Conservation (phyloP, 371 early-diverging fungal species). For the Racocetra persica region DNA sequence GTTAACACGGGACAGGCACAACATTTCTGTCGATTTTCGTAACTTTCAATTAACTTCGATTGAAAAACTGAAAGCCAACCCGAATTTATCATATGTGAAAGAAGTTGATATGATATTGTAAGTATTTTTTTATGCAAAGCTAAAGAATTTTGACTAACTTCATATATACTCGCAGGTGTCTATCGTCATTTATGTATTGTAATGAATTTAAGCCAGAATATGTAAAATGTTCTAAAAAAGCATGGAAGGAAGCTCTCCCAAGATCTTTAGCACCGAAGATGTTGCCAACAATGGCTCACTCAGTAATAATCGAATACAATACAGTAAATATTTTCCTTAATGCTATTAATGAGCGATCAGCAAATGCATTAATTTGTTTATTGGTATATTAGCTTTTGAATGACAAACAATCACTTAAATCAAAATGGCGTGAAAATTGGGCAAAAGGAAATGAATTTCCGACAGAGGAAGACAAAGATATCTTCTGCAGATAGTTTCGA, state of each 20-base stretch:
- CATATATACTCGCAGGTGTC: constrained; percentile 29
- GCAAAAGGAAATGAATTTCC: constrained; percentile 9
- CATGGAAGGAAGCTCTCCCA: constrained; percentile 21
- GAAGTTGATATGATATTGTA: constrained; percentile 32
- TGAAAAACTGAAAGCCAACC: constrained; percentile 29
- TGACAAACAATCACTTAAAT: constrained; percentile 28
- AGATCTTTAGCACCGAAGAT: constrained; percentile 12
- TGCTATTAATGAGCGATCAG: constrained; percentile 18
- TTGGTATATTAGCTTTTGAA: constrained; percentile 27
- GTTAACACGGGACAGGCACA: constrained; percentile 9
- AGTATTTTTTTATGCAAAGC: constrained; percentile 21
- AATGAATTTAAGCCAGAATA: constrained; percentile 30
- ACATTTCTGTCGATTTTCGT: constrained; percentile 17
- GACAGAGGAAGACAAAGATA: constrained; percentile 21
- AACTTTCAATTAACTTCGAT: constrained; percentile 26
- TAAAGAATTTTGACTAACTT: constrained; percentile 26
- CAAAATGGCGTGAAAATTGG: constrained; percentile 3
- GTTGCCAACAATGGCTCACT: constrained; percentile 10
- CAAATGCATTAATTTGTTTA: constrained; percentile 20
- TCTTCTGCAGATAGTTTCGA: constrained; percentile 31
- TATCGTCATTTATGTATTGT: constrained; percentile 18
- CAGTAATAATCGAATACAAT: constrained; percentile 19
- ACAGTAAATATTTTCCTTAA: constrained; percentile 24
- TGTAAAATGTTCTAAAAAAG: constrained; percentile 14
- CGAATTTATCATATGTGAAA: constrained; percentile 28